Percentiles rank a stretch among this genome's conserved stretches.
phyloP scores from a whole-genome alignment of 805 yeast species.

The Naumovozyma dairenensis region DNA sequence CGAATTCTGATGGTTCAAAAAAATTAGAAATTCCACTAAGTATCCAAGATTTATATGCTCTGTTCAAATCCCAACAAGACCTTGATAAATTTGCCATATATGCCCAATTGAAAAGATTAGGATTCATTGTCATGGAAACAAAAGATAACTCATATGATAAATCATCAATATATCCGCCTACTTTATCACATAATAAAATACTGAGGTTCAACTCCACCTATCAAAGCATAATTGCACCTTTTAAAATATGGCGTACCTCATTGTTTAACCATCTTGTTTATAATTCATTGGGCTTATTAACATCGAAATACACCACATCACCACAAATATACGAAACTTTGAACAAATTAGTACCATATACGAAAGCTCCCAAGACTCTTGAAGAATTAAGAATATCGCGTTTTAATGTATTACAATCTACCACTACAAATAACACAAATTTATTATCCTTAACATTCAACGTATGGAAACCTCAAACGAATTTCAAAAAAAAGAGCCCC shows the following conservation, averaged over 20 bases:
- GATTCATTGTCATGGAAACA: slow-evolving; percentile 50
- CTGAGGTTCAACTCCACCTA: background rate
- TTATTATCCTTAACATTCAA: slow-evolving; percentile 42
- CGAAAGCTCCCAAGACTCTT: slow-evolving; percentile 9
- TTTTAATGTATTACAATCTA: background rate
- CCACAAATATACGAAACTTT: slow-evolving; percentile 26
- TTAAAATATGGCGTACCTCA: slow-evolving; percentile 2
- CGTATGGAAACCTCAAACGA: slow-evolving; percentile 77
- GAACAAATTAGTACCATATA: slow-evolving; percentile 21
- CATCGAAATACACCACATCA: slow-evolving; percentile 16
- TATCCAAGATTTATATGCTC: slow-evolving; percentile 53
- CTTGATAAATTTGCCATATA: slow-evolving; percentile 57
- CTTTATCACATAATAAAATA: background rate
- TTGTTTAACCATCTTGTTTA: slow-evolving; percentile 16
- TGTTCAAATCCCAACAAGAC: slow-evolving; percentile 33
- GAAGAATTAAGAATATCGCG: slow-evolving; percentile 4
- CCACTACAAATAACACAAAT: background rate
- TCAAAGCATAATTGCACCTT: slow-evolving; percentile 1
- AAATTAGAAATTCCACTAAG: slow-evolving; percentile 37
- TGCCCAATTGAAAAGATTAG: slow-evolving; percentile 64
- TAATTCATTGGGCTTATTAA: slow-evolving; percentile 12
- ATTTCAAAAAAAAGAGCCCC: slow-evolving; percentile 61
- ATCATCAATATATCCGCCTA: slow-evolving; percentile 12
- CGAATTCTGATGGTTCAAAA: slow-evolving; percentile 5
- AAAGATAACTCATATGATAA: slow-evolving; percentile 3